These are phyloP conservation scores for Diplogelasinospora grovesii DNA, from an alignment of 495 filamentous ascomycete species.

Conservation along the genomic window DNA sequence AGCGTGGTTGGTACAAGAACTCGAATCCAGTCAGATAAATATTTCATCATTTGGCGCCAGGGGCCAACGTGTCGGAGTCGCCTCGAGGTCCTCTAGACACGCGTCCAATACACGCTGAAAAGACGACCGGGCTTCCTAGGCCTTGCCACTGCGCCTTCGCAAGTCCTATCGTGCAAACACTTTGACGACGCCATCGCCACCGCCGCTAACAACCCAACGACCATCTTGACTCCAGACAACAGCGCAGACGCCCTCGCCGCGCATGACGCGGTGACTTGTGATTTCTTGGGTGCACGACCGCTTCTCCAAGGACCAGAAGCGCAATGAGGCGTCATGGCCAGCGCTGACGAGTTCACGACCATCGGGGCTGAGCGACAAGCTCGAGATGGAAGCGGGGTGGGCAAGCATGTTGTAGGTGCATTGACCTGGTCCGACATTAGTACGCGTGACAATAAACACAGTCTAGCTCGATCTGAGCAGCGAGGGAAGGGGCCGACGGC, in stretches of 20 bases:
- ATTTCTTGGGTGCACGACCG: conserved; percentile 90
- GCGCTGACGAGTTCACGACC: conserved; percentile 91
- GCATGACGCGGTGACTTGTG: conserved; percentile 82
- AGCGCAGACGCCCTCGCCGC: conserved; percentile 86
- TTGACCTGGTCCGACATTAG: conserved; percentile 66
- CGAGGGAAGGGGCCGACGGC: not conserved
- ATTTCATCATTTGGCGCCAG: no score
- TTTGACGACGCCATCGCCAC: conserved; percentile 95
- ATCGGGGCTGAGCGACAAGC: conserved; percentile 83
- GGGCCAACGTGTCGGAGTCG: no score
- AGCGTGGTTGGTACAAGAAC: no score
- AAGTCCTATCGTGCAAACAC: conserved; percentile 61
- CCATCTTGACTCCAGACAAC: conserved; percentile 95
- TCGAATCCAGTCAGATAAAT: no score
- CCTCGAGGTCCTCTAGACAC: no score
- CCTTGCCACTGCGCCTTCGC: conserved; percentile 3
- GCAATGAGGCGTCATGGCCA: conserved; percentile 87
- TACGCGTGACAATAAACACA: not conserved
- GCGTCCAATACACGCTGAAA: no score
- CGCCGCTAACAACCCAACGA: conserved; percentile 86
- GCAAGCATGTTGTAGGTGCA: conserved; percentile 98
- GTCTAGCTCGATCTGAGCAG: no score
- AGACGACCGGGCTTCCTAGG: no score
- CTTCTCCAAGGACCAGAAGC: conserved; percentile 98
- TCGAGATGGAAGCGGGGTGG: conserved; percentile 85